Evolutionary conservation across 2,329 filamentous ascomycete genomes (phyloP), one percentile per base, ranked within the genome.

Genomic region (Xylaria sp.): DNA sequence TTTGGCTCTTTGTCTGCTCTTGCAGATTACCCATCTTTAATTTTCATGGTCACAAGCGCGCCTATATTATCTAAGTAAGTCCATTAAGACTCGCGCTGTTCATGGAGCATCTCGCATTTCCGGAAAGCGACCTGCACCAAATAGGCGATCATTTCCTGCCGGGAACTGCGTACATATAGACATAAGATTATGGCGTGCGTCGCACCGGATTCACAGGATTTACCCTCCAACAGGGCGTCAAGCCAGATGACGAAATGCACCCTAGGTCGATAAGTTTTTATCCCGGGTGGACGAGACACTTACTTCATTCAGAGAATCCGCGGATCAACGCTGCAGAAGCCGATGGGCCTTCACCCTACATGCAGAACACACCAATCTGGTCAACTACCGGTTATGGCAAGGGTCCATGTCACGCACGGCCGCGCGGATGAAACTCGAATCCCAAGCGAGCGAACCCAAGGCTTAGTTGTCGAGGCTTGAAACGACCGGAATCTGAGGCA

Each of bases 1-100:
- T 76, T 74, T 74, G 69, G 68, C 69, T 68, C 73, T 54, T 28
- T 36, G 69, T 72, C 70, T 73, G 58, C 38, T 71, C 64, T 63
- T 59, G 59, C 63, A 68, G 53, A 74, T 71, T 33, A 70, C 70
- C 67, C 73, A 68, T 71, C 70, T 66, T 54, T 54, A 53, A 49
- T 58, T 54, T 65, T 59, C 48, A 31, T 33, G 44, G 54, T 54
- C 60, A 59, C 49, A 38, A 49, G 62, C 60, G 49, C 53, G 53
- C 31, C n/a, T 49, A 28, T 58, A 54, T 40, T 48, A 53, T 58
- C 28, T 62, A 53, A 51, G 59, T 62, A 53, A 51, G 59, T 13
- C 11, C 11, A n/a, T 44, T 36, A 28, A 59, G 44, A 69, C 72
- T 66, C 69, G 66, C 68, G 67, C 57, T 69, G 65, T 72, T 62